A percentile compares a stretch with the other conserved stretches of the same genome.
These are phyloP conservation scores for Calocybe cyanea DNA, from an alignment of 768 basidiomycete genomes.

Conservation along the genomic window DNA sequence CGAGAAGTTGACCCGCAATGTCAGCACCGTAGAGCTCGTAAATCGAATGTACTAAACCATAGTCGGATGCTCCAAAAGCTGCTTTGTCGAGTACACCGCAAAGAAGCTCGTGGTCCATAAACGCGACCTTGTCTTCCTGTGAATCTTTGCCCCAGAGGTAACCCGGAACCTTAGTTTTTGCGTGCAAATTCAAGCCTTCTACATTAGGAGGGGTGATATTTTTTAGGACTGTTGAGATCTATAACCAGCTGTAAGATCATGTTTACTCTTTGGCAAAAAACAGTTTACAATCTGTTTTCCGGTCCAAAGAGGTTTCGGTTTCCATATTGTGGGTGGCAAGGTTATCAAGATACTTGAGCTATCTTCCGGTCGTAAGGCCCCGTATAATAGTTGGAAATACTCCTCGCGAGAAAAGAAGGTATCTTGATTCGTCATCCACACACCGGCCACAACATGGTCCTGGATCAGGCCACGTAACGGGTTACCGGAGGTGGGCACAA, in stretches of 20 bases:
- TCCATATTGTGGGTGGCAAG: slow-evolving; percentile 89
- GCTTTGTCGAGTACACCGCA: slow-evolving; percentile 96
- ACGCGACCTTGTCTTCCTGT: slow-evolving; percentile 80
- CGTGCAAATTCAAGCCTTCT: slow-evolving; percentile 78
- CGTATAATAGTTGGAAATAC: slow-evolving; percentile 94
- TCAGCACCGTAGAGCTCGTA: slow-evolving; percentile 94
- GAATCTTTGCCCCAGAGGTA: slow-evolving; percentile 80
- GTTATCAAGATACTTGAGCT: slow-evolving; percentile 71
- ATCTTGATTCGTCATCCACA: slow-evolving; percentile 99
- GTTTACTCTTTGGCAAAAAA: not conserved
- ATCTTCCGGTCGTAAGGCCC: slow-evolving; percentile 87
- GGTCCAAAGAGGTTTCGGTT: slow-evolving; percentile 89
- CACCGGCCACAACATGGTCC: slow-evolving; percentile 96
- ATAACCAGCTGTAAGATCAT: not conserved
- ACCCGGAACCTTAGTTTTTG: slow-evolving; percentile 87
- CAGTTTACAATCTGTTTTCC: slow-evolving; percentile 90
- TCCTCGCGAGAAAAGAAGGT: slow-evolving; percentile 94
- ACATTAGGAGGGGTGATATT: slow-evolving; percentile 84
- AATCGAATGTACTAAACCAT: slow-evolving; percentile 94
- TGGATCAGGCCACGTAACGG: slow-evolving; percentile 97
- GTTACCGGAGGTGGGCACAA: slow-evolving; percentile 98
- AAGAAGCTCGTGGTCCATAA: slow-evolving; percentile 91
- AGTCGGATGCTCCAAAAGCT: slow-evolving; percentile 94
- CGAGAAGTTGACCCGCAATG: slow-evolving; percentile 85
- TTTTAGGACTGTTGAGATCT: slow-evolving; percentile 92